Evolutionary conservation across 495 filamentous ascomycete genomes (phyloP).

Genomic region (Choiromyces venosus): DNA sequence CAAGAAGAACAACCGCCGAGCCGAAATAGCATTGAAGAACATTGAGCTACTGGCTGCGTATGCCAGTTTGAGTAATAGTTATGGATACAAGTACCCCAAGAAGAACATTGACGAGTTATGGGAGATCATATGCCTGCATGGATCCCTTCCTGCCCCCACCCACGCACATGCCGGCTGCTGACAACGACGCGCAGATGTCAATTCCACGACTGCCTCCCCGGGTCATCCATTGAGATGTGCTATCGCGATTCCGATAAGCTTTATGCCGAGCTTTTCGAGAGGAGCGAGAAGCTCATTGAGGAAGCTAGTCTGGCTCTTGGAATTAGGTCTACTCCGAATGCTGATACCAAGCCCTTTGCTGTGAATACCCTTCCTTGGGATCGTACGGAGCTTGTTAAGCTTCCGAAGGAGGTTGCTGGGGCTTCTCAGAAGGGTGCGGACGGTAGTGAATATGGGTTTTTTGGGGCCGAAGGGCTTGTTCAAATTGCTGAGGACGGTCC

Average conservation of each 20-base stretch:
- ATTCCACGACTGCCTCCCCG: conserved; percentile 94
- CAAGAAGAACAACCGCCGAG: conserved; percentile 83
- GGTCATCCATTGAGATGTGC: conserved; percentile 94
- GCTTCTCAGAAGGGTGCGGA: conserved; percentile 12
- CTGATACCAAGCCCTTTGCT: conserved; percentile 48
- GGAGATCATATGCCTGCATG: conserved; percentile 55
- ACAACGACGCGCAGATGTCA: conserved; percentile 67
- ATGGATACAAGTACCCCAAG: conserved; percentile 80
- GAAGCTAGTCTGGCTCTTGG: conserved; percentile 64
- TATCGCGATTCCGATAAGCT: conserved; percentile 88
- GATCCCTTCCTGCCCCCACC: not conserved
- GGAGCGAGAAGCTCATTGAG: conserved; percentile 63
- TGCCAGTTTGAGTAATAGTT: conserved; percentile 62
- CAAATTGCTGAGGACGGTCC: conserved; percentile 26
- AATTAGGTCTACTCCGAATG: conserved; percentile 46
- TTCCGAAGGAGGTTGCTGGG: conserved; percentile 46
- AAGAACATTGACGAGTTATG: conserved; percentile 86
- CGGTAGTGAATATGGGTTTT: conserved; percentile 47
- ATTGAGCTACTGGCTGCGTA: conserved; percentile 84
- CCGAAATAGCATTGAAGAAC: conserved; percentile 78
- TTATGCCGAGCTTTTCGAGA: conserved; percentile 76
- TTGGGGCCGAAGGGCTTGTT: conserved; percentile 43
- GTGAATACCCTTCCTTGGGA: conserved; percentile 83
- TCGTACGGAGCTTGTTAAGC: conserved; percentile 63
- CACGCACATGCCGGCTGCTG: not conserved